These are phyloP conservation scores for Triticum aestivum DNA, from an alignment of 176 grass and related monocot genomes.

Conservation along the genomic window DNA sequence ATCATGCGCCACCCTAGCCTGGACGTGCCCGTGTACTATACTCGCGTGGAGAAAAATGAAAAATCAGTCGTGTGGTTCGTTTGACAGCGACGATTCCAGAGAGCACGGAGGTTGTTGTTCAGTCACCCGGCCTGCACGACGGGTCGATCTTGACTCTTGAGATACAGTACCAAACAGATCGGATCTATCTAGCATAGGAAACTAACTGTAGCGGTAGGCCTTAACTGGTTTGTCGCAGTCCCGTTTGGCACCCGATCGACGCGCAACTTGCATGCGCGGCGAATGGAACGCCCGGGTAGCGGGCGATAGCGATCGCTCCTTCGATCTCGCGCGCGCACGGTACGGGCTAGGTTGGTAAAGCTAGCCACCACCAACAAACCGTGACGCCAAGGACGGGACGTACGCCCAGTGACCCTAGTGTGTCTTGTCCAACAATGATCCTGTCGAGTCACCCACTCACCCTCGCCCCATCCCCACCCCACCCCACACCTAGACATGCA, in stretches of 20 bases:
- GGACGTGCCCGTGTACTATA: neutral
- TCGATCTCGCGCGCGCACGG: neutral
- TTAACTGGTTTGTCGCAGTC: too few species aligned
- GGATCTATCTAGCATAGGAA: too few species aligned
- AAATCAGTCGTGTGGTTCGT: neutral
- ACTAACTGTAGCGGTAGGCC: too few species aligned
- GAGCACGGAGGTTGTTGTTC: too few species aligned
- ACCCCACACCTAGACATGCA: neutral
- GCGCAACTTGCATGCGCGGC: too few species aligned
- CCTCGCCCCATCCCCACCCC: too few species aligned
- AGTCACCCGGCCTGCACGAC: too few species aligned
- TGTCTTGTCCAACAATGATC: constrained; percentile 27
- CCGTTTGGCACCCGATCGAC: too few species aligned
- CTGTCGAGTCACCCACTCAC: constrained; percentile 6
- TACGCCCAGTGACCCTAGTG: neutral
- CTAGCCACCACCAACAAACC: neutral
- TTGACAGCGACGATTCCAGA: neutral
- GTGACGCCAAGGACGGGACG: constrained; percentile 29
- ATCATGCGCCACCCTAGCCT: constrained; percentile 33
- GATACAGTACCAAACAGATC: too few species aligned
- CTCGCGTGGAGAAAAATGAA: neutral
- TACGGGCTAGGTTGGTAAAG: constrained; percentile 8
- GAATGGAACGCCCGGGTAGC: too few species aligned
- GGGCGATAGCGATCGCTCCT: too few species aligned
- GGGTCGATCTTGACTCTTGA: too few species aligned